These are phyloP conservation scores for Leptographium procerum DNA, from an alignment of 2,329 filamentous ascomycete genomes.

Conservation along the genomic window DNA sequence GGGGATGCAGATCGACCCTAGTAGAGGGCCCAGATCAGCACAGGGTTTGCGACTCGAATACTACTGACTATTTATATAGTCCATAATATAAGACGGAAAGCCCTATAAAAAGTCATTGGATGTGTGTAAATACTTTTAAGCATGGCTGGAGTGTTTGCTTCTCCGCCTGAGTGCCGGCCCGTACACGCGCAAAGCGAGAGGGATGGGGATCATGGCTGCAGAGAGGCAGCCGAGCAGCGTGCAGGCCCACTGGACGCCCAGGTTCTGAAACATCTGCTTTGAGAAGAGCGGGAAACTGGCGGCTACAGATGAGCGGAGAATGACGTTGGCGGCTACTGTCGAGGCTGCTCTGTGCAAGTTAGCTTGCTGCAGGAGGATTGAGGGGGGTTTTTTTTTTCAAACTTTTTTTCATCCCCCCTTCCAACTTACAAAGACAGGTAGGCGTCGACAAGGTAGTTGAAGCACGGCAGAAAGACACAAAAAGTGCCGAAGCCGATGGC, in stretches of 20 bases:
- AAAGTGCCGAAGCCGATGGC: constrained; percentile 14
- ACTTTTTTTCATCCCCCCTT: too few relatives aligned
- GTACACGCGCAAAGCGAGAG: constrained; percentile 20
- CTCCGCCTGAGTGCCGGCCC: constrained; percentile 17
- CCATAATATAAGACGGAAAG: too few relatives aligned
- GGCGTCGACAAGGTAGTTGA: constrained; percentile 24
- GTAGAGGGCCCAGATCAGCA: neutral
- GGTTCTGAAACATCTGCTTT: constrained; percentile 23
- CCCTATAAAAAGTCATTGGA: too few relatives aligned
- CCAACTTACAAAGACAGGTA: constrained; percentile 26
- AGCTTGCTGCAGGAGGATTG: neutral
- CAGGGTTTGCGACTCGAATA: neutral
- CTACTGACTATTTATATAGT: too few relatives aligned
- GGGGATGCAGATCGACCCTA: too few relatives aligned
- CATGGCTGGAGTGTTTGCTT: neutral
- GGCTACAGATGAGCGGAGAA: constrained; percentile 23
- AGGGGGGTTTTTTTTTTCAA: too few relatives aligned
- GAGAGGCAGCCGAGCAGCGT: constrained; percentile 25
- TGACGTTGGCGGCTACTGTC: constrained; percentile 25
- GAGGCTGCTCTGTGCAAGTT: constrained; percentile 21
- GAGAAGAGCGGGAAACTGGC: constrained; percentile 25
- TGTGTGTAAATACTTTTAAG: too few relatives aligned
- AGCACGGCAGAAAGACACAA: constrained; percentile 16
- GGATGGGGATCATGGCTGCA: constrained; percentile 25
- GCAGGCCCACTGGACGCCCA: constrained; percentile 25